These are phyloP conservation scores for Jacaranda mimosifolia DNA, from an alignment of 257 asterid genomes.

Conservation along the genomic window DNA sequence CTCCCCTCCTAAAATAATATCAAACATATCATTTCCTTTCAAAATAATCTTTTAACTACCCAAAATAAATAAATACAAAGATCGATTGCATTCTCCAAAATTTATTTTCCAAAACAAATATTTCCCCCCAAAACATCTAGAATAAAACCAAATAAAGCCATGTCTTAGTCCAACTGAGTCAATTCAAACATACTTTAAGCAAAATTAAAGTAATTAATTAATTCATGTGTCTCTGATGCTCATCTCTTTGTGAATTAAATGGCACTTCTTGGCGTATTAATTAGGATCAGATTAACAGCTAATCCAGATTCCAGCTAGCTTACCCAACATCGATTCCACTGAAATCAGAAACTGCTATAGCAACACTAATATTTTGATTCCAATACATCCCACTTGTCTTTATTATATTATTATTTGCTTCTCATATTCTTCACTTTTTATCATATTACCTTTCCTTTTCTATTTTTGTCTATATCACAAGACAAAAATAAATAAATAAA, in stretches of 20 bases:
- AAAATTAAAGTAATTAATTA: no score
- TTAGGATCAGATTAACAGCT: conserved; percentile 26
- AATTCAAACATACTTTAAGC: neutral
- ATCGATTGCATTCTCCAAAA: no score
- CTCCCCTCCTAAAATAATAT: no score
- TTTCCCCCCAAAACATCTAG: no score
- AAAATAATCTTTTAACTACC: no score
- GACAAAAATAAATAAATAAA: neutral
- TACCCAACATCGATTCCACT: neutral
- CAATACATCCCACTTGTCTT: conserved; percentile 13
- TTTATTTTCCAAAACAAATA: no score
- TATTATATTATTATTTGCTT: no score
- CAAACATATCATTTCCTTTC: no score
- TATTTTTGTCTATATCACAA: neutral
- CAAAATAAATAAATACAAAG: no score
- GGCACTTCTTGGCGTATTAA: conserved; percentile 21
- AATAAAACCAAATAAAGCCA: neutral
- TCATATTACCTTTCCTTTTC: neutral
- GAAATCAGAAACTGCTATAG: neutral
- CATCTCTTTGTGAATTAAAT: conserved; percentile 18
- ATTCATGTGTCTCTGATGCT: neutral
- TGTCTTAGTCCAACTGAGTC: neutral
- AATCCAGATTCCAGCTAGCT: neutral
- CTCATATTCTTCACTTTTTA: neutral
- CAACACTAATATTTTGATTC: neutral